Base-by-base conservation (phyloP, 2,329 filamentous ascomycete species). In the Verticillium nonalfalfae region DNA sequence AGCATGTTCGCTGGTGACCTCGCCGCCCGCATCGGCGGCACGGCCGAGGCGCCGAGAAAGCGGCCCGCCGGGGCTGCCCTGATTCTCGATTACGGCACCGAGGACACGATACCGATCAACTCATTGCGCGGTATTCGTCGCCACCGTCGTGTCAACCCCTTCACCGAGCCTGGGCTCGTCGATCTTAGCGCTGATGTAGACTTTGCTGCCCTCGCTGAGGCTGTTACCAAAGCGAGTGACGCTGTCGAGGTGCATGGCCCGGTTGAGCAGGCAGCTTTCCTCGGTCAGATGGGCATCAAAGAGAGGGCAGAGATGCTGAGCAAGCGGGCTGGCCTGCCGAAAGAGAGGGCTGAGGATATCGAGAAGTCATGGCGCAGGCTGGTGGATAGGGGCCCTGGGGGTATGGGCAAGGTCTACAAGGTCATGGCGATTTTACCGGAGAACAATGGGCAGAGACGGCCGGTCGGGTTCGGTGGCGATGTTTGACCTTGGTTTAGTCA, bases 361-460 rank as follows among this genome's bases (percentile, higher is more conserved):
- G 86, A 92, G 66, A 84, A 80, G 64, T 88, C 90, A 0, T 96
- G 92, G 85, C 89, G 85, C 76, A 81, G 95, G 64, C 78, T 99
- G 59, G 85, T 97, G n/a, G 93, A 97, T 73, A 81, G 86, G 52
- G 89, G 90, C 0, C 89, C 87, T 1, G 87, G 85, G 59, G 94
- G 93, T 0, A 99, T 99, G 95, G 95, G 95, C 0, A 93, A 89
- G 77, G 79, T 97, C 26, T 99, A 99, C 74, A 97, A 98, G 77
- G 93, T 87, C 31, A 82, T 99, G 82, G 91, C 93, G 13, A 91
- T 99, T 68, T 72, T 98, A 69, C 95, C 95, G 0, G 90, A 93
- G 74, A 91, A 90, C 65, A 83, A 81, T 39, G 88, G 90, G 1
- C 82, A 79, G 63, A 85, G 93, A 68, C 83, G 88, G 62, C 94